A percentile compares a stretch with the other conserved stretches of the same genome.
phyloP scores from a whole-genome alignment of 139 green algal genomes.

The Micromonas pusilla region DNA sequence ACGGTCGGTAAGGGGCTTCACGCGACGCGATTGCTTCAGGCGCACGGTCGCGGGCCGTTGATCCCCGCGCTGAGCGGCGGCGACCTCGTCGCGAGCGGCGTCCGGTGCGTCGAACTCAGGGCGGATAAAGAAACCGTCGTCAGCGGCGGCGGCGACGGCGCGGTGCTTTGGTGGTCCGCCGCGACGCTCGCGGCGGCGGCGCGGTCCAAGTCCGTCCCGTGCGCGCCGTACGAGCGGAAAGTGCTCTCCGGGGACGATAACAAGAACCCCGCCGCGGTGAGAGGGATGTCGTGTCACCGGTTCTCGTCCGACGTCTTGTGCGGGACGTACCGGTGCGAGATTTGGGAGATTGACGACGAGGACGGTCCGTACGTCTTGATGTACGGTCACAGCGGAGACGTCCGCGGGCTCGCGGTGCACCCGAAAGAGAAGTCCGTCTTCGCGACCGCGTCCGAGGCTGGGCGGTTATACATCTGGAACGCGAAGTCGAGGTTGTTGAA shows the following conservation, averaged over 20 bases:
- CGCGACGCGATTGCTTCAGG: conserved; percentile 37
- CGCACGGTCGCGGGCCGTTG: conserved; percentile 41
- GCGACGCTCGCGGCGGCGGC: not conserved
- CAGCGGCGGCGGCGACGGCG: conserved; percentile 2
- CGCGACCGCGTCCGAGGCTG: conserved; percentile 35
- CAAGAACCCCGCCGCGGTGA: conserved; percentile 1
- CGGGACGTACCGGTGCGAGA: conserved; percentile 28
- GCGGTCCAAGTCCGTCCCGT: not conserved
- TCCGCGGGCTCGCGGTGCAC: conserved; percentile 41
- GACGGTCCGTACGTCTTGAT: conserved; percentile 38
- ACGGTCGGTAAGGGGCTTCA: not conserved
- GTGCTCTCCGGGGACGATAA: not conserved
- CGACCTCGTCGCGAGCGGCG: conserved; percentile 39
- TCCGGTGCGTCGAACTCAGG: conserved; percentile 44
- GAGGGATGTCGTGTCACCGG: conserved; percentile 3
- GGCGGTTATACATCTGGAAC: conserved; percentile 43
- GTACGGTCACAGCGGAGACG: conserved; percentile 52
- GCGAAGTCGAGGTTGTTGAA: conserved; percentile 15
- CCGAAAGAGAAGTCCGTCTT: conserved; percentile 28
- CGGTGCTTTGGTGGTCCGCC: not conserved
- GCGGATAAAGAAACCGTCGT: conserved; percentile 15
- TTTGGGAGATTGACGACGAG: conserved; percentile 20
- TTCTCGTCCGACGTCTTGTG: not conserved
- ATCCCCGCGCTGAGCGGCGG: conserved; percentile 42
- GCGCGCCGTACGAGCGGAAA: not conserved